Base-by-base conservation (phyloP, 306 rosid genomes). In the Vigna trinervia region DNA sequence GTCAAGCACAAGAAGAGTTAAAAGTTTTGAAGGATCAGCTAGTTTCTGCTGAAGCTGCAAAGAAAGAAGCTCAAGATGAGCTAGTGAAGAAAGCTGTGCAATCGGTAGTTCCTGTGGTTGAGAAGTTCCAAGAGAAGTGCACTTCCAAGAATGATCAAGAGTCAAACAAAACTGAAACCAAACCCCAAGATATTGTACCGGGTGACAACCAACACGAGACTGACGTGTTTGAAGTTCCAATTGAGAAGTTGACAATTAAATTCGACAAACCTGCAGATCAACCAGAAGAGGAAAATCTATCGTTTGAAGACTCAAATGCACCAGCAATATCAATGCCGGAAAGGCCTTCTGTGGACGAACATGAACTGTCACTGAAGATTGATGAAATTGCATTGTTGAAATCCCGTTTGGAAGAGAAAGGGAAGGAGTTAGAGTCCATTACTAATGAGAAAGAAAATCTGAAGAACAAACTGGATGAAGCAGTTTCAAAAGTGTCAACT, bases 11-110 rank as follows among this genome's bases (percentile, higher is more conserved):
- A 38, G 82, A 80, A 65, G 97, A 93, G 76, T 71, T 93, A 75
- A 85, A 76, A 80, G 56, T 46, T 53, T 54, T 93, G 23, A 93
- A 93, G 83, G 83, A 93, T 30, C 97, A 93, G 84, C 80, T 93
- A 78, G 88, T 83, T 73, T 89, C 96, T 54, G 96, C 96, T 8
- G 96, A 93, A 75, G 94, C 96, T 52, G 97, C 96, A 28, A 93
- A 88, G 87, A 90, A 74, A 82, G 89, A 86, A 88, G 96, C 92
- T 68, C 89, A 93, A 75, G 83, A 89, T 70, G 82, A 87, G 66
- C 82, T 93, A 14, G 94, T 87, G 77, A 93, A 90, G 80, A 93
- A 89, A 69, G 76, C 53, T 2, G 83, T 81, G 82, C 78, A 85
- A 73, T 78, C 86, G 8, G 83, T 67, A 46, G 81, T 36, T 9